phyloP scores from a whole-genome alignment of 163 green algal genomes.

The Scenedesmus sp. region DNA sequence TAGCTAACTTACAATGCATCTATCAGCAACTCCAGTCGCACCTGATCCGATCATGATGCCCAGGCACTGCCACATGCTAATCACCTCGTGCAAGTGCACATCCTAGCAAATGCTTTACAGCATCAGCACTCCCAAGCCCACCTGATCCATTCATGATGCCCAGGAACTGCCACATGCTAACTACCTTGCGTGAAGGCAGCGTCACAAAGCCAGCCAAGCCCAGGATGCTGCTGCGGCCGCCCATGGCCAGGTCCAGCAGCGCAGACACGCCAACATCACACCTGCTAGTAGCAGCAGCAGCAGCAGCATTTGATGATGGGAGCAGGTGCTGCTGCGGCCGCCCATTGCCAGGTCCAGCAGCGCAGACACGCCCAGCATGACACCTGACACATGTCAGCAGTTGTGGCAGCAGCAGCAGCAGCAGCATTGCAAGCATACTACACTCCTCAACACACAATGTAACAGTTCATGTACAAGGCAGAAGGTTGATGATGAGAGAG shows the following conservation, averaged over 20 bases:
- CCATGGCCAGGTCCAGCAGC: neutral
- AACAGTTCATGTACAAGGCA: neutral
- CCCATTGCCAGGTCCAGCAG: neutral
- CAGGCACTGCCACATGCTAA: conserved; percentile 25
- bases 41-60: conserved; percentile 25
- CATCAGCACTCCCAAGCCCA: neutral
- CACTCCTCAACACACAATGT: too few relatives aligned
- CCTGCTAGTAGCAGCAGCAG: neutral
- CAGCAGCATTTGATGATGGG: neutral
- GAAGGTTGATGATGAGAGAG: neutral
- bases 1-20: neutral
- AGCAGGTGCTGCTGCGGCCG: neutral
- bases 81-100: conserved; percentile 16
- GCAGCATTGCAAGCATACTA: neutral
- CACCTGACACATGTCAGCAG: neutral
- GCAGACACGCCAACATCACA: conserved; percentile 1
- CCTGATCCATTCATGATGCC: conserved; percentile 23
- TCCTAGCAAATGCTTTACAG: neutral
- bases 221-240: conserved; percentile 30
- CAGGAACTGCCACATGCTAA: conserved; percentile 26
- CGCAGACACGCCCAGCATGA: neutral
- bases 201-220: conserved; percentile 33
- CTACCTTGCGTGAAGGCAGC: conserved; percentile 29
- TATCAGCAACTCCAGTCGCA: neutral
- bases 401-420: neutral